Conservation (phyloP, 306 rosid species). For the Acacia confusa region DNA sequence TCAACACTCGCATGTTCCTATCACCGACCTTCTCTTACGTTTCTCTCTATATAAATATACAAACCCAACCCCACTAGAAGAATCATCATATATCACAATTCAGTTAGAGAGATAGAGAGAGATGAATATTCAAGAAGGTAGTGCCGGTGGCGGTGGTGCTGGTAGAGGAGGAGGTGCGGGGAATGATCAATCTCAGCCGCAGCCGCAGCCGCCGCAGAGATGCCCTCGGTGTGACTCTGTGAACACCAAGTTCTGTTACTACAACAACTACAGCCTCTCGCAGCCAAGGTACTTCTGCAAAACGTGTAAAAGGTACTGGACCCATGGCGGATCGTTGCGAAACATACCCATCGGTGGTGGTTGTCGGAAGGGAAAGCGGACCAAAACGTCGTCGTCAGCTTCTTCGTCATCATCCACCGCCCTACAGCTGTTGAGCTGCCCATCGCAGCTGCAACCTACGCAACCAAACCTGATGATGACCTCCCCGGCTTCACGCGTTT, state of each 20-base stretch:
- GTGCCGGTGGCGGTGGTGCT: not conserved
- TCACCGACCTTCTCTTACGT: slow-evolving; percentile 9
- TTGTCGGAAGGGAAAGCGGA: slow-evolving; percentile 49
- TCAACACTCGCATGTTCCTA: not conserved
- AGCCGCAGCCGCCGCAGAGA: slow-evolving; percentile 4
- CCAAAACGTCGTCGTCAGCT: slow-evolving; percentile 17
- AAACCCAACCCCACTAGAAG: not conserved
- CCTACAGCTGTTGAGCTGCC: not conserved
- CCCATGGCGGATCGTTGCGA: slow-evolving; percentile 66
- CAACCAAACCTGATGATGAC: slow-evolving; percentile 28
- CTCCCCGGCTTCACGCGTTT: not conserved
- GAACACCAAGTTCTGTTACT: slow-evolving; percentile 71
- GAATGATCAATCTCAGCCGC: slow-evolving; percentile 4
- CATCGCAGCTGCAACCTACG: not conserved
- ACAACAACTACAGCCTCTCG: slow-evolving; percentile 63
- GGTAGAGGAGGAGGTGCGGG: not conserved
- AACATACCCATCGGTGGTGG: slow-evolving; percentile 71
- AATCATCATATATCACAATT: not conserved
- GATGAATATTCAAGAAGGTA: slow-evolving; percentile 34
- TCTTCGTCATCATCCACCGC: not conserved
- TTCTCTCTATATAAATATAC: slow-evolving; percentile 34
- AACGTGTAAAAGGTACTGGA: slow-evolving; percentile 67
- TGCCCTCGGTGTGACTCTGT: slow-evolving; percentile 65
- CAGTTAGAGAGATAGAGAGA: not conserved
- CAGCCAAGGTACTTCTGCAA: slow-evolving; percentile 73